Evolutionary conservation across 495 filamentous ascomycete genomes (phyloP).

Genomic region (Recurvomyces mirabilis): DNA sequence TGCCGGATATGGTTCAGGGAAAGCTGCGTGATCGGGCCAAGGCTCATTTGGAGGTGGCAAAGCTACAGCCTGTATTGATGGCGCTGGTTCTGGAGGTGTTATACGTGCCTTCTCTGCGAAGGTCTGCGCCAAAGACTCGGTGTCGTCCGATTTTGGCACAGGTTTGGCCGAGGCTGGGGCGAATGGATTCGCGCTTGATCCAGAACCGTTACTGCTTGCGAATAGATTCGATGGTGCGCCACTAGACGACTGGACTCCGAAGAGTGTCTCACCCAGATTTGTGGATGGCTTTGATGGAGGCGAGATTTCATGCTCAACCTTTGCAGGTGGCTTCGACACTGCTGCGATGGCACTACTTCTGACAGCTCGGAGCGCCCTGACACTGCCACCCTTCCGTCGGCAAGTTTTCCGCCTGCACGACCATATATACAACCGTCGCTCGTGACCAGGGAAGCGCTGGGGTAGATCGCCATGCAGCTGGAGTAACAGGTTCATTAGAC

Average conservation of each 20-base stretch:
- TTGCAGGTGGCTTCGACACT: slow-evolving; percentile 18
- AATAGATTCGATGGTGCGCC: slow-evolving; percentile 34
- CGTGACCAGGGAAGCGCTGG: slow-evolving; percentile 71
- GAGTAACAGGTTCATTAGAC: slow-evolving; percentile 70
- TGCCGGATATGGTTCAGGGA: slow-evolving; percentile 59
- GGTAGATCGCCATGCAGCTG: slow-evolving; percentile 88
- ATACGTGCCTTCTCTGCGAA: slow-evolving; percentile 59
- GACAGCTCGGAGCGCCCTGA: slow-evolving; percentile 53
- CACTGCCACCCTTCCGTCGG: slow-evolving; percentile 67
- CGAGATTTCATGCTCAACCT: not conserved
- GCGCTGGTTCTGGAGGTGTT: slow-evolving; percentile 33
- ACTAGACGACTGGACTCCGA: slow-evolving; percentile 31
- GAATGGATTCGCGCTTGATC: slow-evolving; percentile 46
- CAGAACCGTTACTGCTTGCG: slow-evolving; percentile 20
- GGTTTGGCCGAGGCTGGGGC: slow-evolving; percentile 30
- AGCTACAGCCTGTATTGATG: slow-evolving; percentile 30
- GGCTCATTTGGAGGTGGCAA: too few species aligned
- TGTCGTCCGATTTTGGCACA: slow-evolving; percentile 25
- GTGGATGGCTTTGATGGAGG: not conserved
- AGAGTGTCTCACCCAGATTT: slow-evolving; percentile 35
- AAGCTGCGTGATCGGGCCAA: slow-evolving; percentile 58
- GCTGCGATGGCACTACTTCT: not conserved
- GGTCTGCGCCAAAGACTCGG: slow-evolving; percentile 46
- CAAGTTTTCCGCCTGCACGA: slow-evolving; percentile 69
- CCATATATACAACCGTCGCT: slow-evolving; percentile 77